Evolutionary conservation across 2,329 filamentous ascomycete genomes (phyloP), one percentile per base, ranked within the genome.

Genomic region (Albifimbria verrucaria): DNA sequence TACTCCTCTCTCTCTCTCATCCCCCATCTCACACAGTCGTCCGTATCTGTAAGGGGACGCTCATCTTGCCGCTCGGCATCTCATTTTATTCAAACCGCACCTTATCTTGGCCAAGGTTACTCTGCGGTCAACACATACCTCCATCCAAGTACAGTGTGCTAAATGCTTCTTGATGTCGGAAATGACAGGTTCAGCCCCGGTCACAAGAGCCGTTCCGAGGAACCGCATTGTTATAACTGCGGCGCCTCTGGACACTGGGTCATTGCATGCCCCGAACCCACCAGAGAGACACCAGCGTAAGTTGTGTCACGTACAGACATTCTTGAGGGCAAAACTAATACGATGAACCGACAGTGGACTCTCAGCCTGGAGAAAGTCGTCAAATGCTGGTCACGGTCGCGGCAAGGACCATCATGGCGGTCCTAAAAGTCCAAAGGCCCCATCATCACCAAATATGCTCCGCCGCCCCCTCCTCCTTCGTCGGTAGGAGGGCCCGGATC

Each of bases 141-240:
- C n/a, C n/a, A n/a, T n/a, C n/a, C 26, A 32, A 32, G 26, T 32
- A 7, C 15, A 32, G 26, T 32, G 7, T 15, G 15, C 26, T 32
- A 32, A 32, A 32, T 32, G 15, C 26, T 32, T 32, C 26, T 32
- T 7, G 15, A 32, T 32, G 26, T 32, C 39, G 18, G 57, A 61
- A 45, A 72, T 72, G 69, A 49, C 66, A 41, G 62, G 65, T 39
- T 52, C 68, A 50, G 54, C 60, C 48, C 55, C 64, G 51, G 62
- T 54, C 62, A 68, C 48, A 50, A 54, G 39, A 59, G 64, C 54
- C 68, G 62, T 22, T 55, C 68, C 24, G 68, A 72, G 45, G 69
- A 73, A 53, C 61, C 70, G 48, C 65, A 72, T 57, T 83, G 80
- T 64, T 82, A 81, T 63, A 82, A 81, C 60, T 83, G 80, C 59